A percentile compares a stretch with the other conserved stretches of the same genome.
Evolutionary conservation across 2,329 filamentous ascomycete genomes (phyloP).

Genomic region (Aspergillus sp.): DNA sequence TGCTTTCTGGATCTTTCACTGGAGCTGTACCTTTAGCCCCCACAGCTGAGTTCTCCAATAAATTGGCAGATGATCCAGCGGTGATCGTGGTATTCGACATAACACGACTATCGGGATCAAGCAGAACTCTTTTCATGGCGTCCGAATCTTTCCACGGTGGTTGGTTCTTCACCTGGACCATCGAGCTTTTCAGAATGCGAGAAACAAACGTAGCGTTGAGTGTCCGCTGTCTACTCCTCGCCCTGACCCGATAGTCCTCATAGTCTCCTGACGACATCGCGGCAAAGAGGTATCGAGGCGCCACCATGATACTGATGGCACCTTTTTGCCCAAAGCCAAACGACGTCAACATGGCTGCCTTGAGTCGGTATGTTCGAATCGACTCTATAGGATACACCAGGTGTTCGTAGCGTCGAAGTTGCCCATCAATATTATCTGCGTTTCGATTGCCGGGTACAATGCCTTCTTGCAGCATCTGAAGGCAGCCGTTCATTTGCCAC

Average conservation of each 20-base stretch:
- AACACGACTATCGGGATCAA: constrained; percentile 15
- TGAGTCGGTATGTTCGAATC: constrained; percentile 24
- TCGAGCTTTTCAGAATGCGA: constrained; percentile 10
- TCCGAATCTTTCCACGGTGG: constrained; percentile 15
- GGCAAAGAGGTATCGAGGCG: constrained; percentile 37
- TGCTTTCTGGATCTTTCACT: not conserved
- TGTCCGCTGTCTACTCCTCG: constrained; percentile 8
- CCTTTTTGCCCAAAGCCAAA: constrained; percentile 51
- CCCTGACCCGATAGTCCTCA: constrained; percentile 13
- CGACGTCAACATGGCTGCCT: constrained; percentile 40
- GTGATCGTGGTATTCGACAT: not conserved
- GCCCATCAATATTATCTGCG: constrained; percentile 81
- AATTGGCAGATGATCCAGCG: not conserved
- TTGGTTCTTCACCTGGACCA: constrained; percentile 17
- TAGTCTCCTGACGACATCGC: constrained; percentile 16
- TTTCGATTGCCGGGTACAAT: constrained; percentile 94
- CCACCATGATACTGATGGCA: constrained; percentile 36
- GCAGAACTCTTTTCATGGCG: constrained; percentile 12
- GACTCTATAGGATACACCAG: constrained; percentile 33
- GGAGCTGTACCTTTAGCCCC: no score
- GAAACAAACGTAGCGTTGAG: constrained; percentile 10
- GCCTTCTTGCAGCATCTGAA: constrained; percentile 88
- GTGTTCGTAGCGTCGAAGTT: constrained; percentile 28
- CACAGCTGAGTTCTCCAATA: no score
- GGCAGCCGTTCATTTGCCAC: constrained; percentile 97